Base-by-base conservation (phyloP, 257 asterid genomes). In the Hygrophila difformis region DNA sequence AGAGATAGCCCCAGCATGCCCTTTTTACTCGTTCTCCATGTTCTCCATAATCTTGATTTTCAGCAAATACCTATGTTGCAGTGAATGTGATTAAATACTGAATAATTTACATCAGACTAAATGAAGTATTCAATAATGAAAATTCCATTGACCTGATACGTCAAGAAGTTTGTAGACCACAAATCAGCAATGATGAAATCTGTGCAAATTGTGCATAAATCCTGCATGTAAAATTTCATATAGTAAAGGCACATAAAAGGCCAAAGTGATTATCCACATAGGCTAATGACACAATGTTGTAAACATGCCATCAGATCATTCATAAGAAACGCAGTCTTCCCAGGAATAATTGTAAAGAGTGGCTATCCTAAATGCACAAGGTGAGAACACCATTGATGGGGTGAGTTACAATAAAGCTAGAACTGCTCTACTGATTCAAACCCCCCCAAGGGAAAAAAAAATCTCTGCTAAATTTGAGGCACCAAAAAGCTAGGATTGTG, bases 1-100 rank as follows among this genome's bases (percentile, higher is more conserved):
- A 89, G 44, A 89, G 87, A 76, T 85, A 89, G 59, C 96, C 98
- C 98, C 98, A 89, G 60, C 98, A 89, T 59, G 98, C 96, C 77
- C 68, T 89, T 74, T 96, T 82, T 35, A 89, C 98, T 43, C 94
- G 93, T 55, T 89, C 96, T 49, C 98, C 98, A 59, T 89, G 88
- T 18, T 65, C 59, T 26, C 98, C 98, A 59, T 89, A 89, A 71
- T 89, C 98, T 68, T 89, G 98, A 70, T 81, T 82, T 79, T 89
- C 98, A 37, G 98, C 98, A 53, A 89, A 89, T 54, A 89, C 92
- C 98, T 89, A 64, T 19, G 66, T 16, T 35, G 29, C 48, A 39
- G 56, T 18, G 31, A 52, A 47, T 36, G 33, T 57, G 48, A 46
- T 48, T 47, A 60, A 57, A 63, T 18, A 39, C 33, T 20, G 28